Evolutionary conservation across 176 grass and related monocot species (phyloP), one percentile per base, ranked within the genome.

Genomic region (Rhynchospora breviuscula): DNA sequence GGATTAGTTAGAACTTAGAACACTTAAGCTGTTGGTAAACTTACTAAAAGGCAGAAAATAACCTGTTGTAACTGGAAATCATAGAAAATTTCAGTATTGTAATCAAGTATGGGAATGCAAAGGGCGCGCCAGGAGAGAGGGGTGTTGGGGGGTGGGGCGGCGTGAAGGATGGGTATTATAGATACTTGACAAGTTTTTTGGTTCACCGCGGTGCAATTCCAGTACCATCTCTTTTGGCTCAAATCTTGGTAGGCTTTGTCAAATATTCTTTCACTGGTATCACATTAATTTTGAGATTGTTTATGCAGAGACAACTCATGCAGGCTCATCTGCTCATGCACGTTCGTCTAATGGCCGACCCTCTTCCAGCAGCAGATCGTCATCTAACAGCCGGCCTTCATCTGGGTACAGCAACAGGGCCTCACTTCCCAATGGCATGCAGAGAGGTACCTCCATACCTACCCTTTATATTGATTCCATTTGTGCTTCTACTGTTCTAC

Each of bases 401-500:
- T 93, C 91, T 68, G 87, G 86, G 69, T 91, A 91, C 87, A 93
- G 76, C 85, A 97, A 66, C 68, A 87, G 71, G 7, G 85, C 84
- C 68, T 88, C 91, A n/a, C 87, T 85, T 49, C 45, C 86, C 45
- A 86, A 68, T 56, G 84, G 89, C 81, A 67, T 48, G 1, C 93
- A 91, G 54, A 93, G 87, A 97, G 91, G 91, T 97, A 91, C 22
- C 21, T 49, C 18, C 48, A 86, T 56, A 51, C 10, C 19, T 85
- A 22, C 21, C 10, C 73, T 57, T 40, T 46, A 49, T 52, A 56
- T 83, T 77, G 54, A 87, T 8, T 25, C 23, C 68, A 71, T 8
- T 54, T 45, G 67, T 44, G 61, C 33, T 74, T n/a, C 66, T 63
- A 11, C 15, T 57, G 35, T 5, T 31, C 23, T 53, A 19, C 51